A percentile compares a stretch with the other conserved stretches of the same genome.
These are phyloP conservation scores for Chenopodium berlandieri DNA, from an alignment of 148 eudicot genomes.

Conservation along the genomic window DNA sequence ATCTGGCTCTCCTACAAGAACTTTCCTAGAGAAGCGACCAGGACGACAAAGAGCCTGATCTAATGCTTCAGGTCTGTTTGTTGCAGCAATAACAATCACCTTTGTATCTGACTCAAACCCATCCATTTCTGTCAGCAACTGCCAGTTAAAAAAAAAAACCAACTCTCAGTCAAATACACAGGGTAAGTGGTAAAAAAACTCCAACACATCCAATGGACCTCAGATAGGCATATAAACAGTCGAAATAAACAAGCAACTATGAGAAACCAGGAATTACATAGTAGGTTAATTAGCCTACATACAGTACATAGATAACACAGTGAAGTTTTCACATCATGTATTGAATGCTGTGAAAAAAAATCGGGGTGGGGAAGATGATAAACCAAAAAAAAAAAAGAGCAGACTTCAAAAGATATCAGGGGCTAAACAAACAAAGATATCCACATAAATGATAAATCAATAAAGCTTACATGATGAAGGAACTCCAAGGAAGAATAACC, in stretches of 20 bases:
- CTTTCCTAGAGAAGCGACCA: constrained; percentile 98
- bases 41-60: constrained; percentile 97
- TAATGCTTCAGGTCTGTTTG: constrained; percentile 94
- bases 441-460: background rate
- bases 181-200: background rate
- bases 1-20: constrained; percentile 86
- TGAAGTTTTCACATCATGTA: too few relatives aligned
- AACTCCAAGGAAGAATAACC: background rate
- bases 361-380: too few relatives aligned
- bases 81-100: constrained; percentile 90
- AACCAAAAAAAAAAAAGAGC: too few relatives aligned
- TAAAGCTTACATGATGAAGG: too few relatives aligned
- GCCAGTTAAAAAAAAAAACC: constrained; percentile 10
- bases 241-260: background rate
- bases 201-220: background rate
- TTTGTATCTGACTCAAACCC: constrained; percentile 89
- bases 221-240: background rate
- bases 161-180: background rate
- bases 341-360: too few relatives aligned
- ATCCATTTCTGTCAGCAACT: constrained; percentile 98
- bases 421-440: too few relatives aligned
- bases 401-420: too few relatives aligned
- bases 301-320: background rate
- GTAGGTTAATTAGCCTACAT: background rate
- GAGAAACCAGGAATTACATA: background rate